Conservation (phyloP, 345 rosid species). For the Noccaea caerulescens region DNA sequence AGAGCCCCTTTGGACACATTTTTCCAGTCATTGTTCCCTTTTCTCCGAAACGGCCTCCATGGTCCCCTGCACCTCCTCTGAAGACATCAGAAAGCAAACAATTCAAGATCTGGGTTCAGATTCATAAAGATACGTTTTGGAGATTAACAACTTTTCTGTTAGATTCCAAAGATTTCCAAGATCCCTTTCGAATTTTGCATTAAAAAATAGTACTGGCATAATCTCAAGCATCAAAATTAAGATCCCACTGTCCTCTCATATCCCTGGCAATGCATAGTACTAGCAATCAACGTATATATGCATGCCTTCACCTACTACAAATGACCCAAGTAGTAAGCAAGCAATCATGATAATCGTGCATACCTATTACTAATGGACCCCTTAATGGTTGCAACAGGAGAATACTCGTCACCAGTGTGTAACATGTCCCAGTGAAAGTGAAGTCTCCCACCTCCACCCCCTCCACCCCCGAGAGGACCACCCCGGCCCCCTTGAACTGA, state of each 20-base stretch:
- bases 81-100: conserved; percentile 44
- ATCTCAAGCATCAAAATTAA: conserved; percentile 15
- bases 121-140: conserved; percentile 14
- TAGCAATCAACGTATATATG: background rate
- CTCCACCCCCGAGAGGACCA: conserved; percentile 88
- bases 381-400: conserved; percentile 69
- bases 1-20: conserved; percentile 89
- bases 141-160: conserved; percentile 1
- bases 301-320: conserved; percentile 1
- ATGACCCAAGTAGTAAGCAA: conserved; percentile 23
- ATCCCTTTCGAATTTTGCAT: conserved; percentile 17
- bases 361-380: conserved; percentile 83
- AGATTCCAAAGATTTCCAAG: background rate
- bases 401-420: conserved; percentile 72
- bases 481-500: conserved; percentile 87
- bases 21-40: conserved; percentile 89
- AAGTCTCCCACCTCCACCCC: conserved; percentile 98
- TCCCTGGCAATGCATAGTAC: background rate
- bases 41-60: conserved; percentile 82
- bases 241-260: conserved; percentile 6
- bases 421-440: conserved; percentile 97
- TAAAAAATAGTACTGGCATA: conserved; percentile 10
- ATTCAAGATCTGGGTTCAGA: conserved; percentile 16
- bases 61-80: conserved; percentile 92
- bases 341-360: conserved; percentile 27